A percentile compares a stretch with the other conserved stretches of the same genome.
Conservation (phyloP, 805 yeast species). For the Lipomyces sp. region DNA sequence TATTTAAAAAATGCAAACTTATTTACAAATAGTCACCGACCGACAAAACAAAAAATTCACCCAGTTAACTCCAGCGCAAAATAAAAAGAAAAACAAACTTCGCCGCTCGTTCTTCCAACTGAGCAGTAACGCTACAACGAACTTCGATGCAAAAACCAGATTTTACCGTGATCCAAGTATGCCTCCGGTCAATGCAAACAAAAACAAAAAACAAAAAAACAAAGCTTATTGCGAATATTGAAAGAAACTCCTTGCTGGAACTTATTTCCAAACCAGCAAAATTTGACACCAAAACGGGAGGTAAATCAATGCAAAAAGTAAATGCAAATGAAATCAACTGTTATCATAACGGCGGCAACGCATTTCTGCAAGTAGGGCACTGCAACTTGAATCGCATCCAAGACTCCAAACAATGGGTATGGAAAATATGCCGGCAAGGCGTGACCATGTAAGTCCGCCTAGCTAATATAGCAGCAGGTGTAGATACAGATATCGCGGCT, state of each 20-base stretch:
- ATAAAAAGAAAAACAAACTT: background rate
- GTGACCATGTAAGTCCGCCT: conserved; percentile 54
- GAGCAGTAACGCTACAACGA: no score
- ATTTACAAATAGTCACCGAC: background rate
- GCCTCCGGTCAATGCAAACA: no score
- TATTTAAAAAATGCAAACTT: background rate
- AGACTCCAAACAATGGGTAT: conserved; percentile 80
- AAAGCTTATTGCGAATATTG: no score
- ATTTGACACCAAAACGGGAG: background rate
- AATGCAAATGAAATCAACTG: background rate
- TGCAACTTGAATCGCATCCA: conserved; percentile 95
- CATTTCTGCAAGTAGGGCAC: conserved; percentile 89
- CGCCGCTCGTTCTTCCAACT: background rate
- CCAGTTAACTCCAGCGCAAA: background rate
- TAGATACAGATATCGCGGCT: conserved; percentile 33
- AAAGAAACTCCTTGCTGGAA: no score
- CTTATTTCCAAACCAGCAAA: background rate
- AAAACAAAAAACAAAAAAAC: no score
- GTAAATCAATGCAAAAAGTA: background rate
- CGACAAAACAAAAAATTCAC: background rate
- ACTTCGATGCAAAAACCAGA: background rate
- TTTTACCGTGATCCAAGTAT: background rate
- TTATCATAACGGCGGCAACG: conserved; percentile 76
- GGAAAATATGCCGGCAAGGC: conserved; percentile 91
- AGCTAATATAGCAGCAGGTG: conserved; percentile 44